Base-by-base conservation (phyloP, 2,329 filamentous ascomycete genomes). In the Colletotrichum sp. region DNA sequence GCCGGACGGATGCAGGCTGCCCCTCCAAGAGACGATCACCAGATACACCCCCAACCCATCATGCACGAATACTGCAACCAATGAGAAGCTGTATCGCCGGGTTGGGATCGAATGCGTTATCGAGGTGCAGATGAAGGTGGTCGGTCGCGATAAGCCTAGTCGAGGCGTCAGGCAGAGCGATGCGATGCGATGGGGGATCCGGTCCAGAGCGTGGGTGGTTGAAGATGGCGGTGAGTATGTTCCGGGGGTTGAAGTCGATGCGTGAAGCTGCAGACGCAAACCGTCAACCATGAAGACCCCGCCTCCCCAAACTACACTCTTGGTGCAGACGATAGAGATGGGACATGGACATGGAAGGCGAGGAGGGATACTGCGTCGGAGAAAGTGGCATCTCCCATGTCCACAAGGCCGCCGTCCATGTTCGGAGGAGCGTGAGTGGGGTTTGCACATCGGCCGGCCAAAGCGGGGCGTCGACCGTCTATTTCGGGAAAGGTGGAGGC, bases 21-120 rank as follows among this genome's bases (percentile, higher is more conserved):
- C 73, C 70, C 43, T 63, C 72, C 43, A 68, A 67, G 6, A 68
- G 64, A n/a, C 57, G 72, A 75, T 75, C 74, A 75, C 74, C 74
- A 59, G 74, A 74, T 75, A 63, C 73, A 74, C 72, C 71, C 74
- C 74, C 68, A 74, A 72, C 74, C 72, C 74, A 72, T 59, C 18
- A 74, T 71, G 63, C 67, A 68, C 57, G 11, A 38, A 24, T 21
- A 47, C n/a, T 29, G 24, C 67, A 36, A 63, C 72, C 67, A 68
- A 66, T 72, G n/a, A 61, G 34, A 24, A 18, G 34, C 13, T 27
- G n/a, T 18, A n/a, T 61, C 24, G 24, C 59, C n/a, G 33, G 18
- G 61, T 47, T 54, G 38, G 34, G 57, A 43, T 63, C 27, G 34
- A 36, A 67, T 57, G 27, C 55, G 67, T 62, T 66, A 73, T 73